Evolutionary conservation across 495 filamentous ascomycete genomes (phyloP).

Genomic region (Penicillium roqueforti): DNA sequence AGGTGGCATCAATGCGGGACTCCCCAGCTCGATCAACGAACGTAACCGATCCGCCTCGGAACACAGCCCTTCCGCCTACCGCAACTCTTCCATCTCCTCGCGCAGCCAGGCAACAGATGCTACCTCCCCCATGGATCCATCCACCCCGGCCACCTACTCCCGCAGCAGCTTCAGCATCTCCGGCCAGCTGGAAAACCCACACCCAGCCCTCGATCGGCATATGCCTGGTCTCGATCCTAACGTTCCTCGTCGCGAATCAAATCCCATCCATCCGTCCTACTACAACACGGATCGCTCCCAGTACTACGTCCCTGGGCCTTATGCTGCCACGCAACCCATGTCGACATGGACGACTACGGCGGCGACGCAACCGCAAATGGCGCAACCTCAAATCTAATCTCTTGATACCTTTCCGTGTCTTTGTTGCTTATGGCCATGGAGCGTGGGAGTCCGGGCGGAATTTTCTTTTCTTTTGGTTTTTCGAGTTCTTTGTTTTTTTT

Average conservation of each 20-base stretch:
- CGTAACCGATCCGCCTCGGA: constrained; percentile 42
- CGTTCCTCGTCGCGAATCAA: constrained; percentile 41
- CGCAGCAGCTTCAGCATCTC: constrained; percentile 40
- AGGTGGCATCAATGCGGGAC: constrained; percentile 26
- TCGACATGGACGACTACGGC: constrained; percentile 42
- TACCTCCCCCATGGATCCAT: constrained; percentile 41
- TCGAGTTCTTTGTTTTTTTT: constrained; percentile 7
- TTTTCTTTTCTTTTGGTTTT: constrained; percentile 1
- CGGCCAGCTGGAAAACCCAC: constrained; percentile 31
- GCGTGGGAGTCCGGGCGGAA: constrained; percentile 8
- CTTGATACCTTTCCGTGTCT: constrained; percentile 6
- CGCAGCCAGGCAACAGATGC: constrained; percentile 41
- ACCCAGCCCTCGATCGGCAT: constrained; percentile 32
- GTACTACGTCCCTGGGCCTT: constrained; percentile 39
- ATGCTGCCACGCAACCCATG: constrained; percentile 32
- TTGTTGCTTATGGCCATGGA: constrained; percentile 8
- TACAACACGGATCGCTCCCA: constrained; percentile 32
- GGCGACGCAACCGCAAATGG: constrained; percentile 41
- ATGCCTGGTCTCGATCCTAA: constrained; percentile 34
- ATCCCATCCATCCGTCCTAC: constrained; percentile 34
- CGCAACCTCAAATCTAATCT: constrained; percentile 43
- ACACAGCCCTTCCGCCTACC: constrained; percentile 40
- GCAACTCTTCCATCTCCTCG: constrained; percentile 43
- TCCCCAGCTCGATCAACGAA: constrained; percentile 35
- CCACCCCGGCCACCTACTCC: constrained; percentile 38